These are phyloP conservation scores for Nicotiana otophora DNA, from an alignment of 257 asterid genomes.

Conservation along the genomic window DNA sequence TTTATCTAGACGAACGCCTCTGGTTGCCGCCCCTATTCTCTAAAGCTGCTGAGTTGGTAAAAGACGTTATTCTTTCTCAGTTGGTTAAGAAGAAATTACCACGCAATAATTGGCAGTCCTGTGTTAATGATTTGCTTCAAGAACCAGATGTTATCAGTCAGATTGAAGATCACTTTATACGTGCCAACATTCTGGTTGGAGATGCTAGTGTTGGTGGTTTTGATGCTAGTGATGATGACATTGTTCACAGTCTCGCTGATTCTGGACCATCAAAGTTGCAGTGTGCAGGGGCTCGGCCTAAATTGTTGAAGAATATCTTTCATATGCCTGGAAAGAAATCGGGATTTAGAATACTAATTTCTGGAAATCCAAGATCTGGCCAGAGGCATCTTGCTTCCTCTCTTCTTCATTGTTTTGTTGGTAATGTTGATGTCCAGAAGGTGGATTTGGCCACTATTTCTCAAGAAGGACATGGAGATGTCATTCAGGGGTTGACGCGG, in stretches of 20 bases:
- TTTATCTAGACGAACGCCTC: conserved; percentile 66
- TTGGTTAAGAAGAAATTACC: conserved; percentile 38
- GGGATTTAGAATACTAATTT: conserved; percentile 78
- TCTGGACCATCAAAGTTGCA: conserved; percentile 46
- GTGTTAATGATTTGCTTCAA: conserved; percentile 57
- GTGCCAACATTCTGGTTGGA: conserved; percentile 43
- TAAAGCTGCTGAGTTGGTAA: conserved; percentile 61
- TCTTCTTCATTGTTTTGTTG: conserved; percentile 87
- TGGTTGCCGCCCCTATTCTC: conserved; percentile 69
- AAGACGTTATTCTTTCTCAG: conserved; percentile 50
- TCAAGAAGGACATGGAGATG: conserved; percentile 94
- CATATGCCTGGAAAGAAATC: conserved; percentile 36
- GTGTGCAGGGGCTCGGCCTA: conserved; percentile 41
- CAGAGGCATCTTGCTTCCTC: conserved; percentile 93
- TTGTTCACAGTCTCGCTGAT: conserved; percentile 33
- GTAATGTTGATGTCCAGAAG: conserved; percentile 73
- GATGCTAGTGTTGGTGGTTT: conserved; percentile 31
- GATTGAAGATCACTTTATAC: conserved; percentile 57
- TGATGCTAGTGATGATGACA: conserved; percentile 29
- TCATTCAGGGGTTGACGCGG: conserved; percentile 73
- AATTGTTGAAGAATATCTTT: conserved; percentile 32
- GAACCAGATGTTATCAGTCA: conserved; percentile 48
- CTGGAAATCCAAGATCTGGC: conserved; percentile 82
- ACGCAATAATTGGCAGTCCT: conserved; percentile 73
- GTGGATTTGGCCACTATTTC: conserved; percentile 85